These are phyloP conservation scores for Cucumis hystrix DNA, from an alignment of 306 rosid species.

Conservation along the genomic window DNA sequence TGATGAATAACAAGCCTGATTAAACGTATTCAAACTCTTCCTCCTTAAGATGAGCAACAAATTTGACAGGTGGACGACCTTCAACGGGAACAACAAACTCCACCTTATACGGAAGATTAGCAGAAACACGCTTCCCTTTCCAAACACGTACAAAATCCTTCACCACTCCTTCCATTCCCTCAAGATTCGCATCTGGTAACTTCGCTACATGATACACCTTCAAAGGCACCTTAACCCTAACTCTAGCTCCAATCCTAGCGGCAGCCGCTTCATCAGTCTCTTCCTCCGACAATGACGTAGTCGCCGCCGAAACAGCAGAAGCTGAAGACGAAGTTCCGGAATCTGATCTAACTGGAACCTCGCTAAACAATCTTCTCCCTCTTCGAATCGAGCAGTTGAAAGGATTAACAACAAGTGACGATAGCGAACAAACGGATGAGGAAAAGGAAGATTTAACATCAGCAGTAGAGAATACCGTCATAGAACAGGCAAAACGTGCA, in stretches of 20 bases:
- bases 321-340: constrained; percentile 17
- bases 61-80: constrained; percentile 74
- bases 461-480: not conserved
- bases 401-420: not conserved
- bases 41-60: constrained; percentile 80
- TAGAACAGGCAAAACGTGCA: not conserved
- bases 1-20: not conserved
- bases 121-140: constrained; percentile 84
- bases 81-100: constrained; percentile 46
- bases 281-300: constrained; percentile 18
- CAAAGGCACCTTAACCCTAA: constrained; percentile 67
- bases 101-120: constrained; percentile 76
- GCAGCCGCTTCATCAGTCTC: constrained; percentile 16
- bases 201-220: constrained; percentile 82
- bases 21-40: constrained; percentile 71
- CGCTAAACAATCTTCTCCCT: constrained; percentile 22
- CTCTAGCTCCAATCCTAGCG: constrained; percentile 48
- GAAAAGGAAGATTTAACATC: not conserved
- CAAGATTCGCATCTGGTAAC: constrained; percentile 52
- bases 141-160: constrained; percentile 75
- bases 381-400: constrained; percentile 5
- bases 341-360: constrained; percentile 31
- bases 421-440: not conserved
- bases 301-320: constrained; percentile 9
- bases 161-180: constrained; percentile 63